Conservation (phyloP, 2,329 filamentous ascomycete species). For the Lachnellula cervina region DNA sequence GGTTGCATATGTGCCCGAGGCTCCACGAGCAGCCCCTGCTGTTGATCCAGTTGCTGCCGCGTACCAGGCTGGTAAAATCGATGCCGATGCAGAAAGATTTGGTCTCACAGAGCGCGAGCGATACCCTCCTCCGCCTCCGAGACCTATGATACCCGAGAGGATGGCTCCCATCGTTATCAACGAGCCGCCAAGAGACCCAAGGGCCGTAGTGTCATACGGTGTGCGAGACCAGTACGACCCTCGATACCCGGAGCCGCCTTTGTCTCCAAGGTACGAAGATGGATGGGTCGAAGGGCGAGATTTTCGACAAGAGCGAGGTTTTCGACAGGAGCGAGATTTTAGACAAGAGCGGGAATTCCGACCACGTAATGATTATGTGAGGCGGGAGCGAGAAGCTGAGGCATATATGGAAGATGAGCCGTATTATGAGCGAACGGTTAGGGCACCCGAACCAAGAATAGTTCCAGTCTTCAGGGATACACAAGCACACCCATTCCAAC, state of each 20-base stretch:
- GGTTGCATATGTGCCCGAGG: slow-evolving; percentile 18
- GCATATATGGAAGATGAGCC: slow-evolving; percentile 18
- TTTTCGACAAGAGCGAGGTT: not conserved
- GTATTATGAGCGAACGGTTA: slow-evolving; percentile 4
- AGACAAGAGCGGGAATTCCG: slow-evolving; percentile 4
- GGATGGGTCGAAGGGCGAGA: slow-evolving; percentile 12
- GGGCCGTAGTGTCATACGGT: slow-evolving; percentile 6
- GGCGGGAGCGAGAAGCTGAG: slow-evolving; percentile 15
- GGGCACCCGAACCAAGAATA: slow-evolving; percentile 4
- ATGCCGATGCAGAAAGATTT: slow-evolving; percentile 23
- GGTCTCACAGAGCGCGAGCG: slow-evolving; percentile 11
- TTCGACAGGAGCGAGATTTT: slow-evolving; percentile 7
- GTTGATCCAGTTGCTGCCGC: slow-evolving; percentile 20
- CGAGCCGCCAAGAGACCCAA: not conserved
- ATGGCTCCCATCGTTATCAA: not conserved
- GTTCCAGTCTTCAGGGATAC: not conserved
- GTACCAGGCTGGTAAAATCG: slow-evolving; percentile 24
- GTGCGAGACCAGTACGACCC: slow-evolving; percentile 9
- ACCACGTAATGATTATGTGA: not conserved
- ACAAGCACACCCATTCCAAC: slow-evolving; percentile 11
- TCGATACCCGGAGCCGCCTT: slow-evolving; percentile 9
- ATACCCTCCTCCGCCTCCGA: slow-evolving; percentile 7
- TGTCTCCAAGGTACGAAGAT: slow-evolving; percentile 9
- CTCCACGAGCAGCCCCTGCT: slow-evolving; percentile 12
- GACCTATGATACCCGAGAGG: slow-evolving; percentile 5